phyloP scores from a whole-genome alignment of 2,329 filamentous ascomycete genomes.

The Microcyclosporella mali region DNA sequence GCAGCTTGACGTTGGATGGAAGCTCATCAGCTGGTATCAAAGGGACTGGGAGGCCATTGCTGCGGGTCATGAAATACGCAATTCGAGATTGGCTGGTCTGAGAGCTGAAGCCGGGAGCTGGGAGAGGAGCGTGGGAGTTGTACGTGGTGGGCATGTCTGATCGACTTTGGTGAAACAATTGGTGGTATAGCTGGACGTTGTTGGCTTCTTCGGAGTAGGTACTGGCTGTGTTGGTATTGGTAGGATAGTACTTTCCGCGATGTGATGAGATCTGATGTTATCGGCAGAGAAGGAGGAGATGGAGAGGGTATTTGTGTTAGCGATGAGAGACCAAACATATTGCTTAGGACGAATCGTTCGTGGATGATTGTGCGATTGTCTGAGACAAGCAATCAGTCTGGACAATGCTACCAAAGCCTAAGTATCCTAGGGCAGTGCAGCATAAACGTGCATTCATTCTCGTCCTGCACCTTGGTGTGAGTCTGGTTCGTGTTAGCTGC shows the following conservation, averaged over 20 bases:
- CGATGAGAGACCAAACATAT: too few species aligned
- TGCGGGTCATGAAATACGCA: constrained; percentile 36
- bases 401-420: too few species aligned
- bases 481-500: too few species aligned
- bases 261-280: neutral
- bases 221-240: too few species aligned
- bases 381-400: too few species aligned
- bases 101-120: constrained; percentile 3
- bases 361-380: too few species aligned
- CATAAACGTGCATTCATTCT: too few species aligned
- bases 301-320: neutral
- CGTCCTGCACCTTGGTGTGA: too few species aligned
- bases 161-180: neutral
- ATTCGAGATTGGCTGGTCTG: constrained; percentile 15
- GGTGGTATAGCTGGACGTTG: neutral
- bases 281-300: neutral
- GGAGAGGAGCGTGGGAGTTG: neutral
- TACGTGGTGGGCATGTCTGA: constrained; percentile 1
- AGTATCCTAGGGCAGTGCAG: too few species aligned
- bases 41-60: constrained; percentile 32
- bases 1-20: constrained; percentile 33
- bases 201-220: too few species aligned
- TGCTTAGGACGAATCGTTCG: too few species aligned
- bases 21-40: constrained; percentile 41
- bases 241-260: too few species aligned